Base-by-base conservation (phyloP, 768 basidiomycete genomes). In the Collybiopsis luxurians region DNA sequence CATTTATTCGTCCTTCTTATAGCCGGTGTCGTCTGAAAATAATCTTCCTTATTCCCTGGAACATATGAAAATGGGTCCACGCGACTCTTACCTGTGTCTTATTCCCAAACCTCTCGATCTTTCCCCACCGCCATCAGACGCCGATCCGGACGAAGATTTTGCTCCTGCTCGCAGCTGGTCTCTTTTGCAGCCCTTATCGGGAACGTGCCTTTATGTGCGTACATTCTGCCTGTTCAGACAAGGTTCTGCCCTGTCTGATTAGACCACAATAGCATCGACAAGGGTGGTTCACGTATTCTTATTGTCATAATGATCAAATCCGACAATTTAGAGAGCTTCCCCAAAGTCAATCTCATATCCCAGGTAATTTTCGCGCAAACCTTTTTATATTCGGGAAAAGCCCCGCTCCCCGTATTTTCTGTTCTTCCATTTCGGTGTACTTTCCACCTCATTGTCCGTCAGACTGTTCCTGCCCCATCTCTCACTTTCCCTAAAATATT, bases 281-380 rank as follows among this genome's bases (percentile, higher is more conserved):
- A 77, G 85, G 87, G 38, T 97, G 95, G 95, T 98, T 98, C 77
- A 98, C 95, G 36, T 98, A 98, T 74, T 87, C 92, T 48, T 97
- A 91, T 71, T 94, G 96, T 75, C 95, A 99, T 75, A 91, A 95
- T 71, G 82, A 85, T 51, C 87, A 97, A 73, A 93, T 98, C 59
- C 87, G 95, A 57, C 97, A 99, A 73, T 99, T 98, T 79, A 90
- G 90, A 72, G 94, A 95, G 70, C 75, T 89, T 58, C 67, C 76
- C 62, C 85, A 83, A 67, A 70, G 82, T 53, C 86, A 86, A 61
- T 76, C 83, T 49, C 82, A 85, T 62, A 77, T 80, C 61, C 73
- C 86, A 71, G 89, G 90, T 86, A 75, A 77, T 49, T 52, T 60
- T 48, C 59, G 31, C n/a, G n/a, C 6, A 34, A 34, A 56, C 57